phyloP scores from a whole-genome alignment of 495 filamentous ascomycete genomes.

The Antarctomyces pellizariae region DNA sequence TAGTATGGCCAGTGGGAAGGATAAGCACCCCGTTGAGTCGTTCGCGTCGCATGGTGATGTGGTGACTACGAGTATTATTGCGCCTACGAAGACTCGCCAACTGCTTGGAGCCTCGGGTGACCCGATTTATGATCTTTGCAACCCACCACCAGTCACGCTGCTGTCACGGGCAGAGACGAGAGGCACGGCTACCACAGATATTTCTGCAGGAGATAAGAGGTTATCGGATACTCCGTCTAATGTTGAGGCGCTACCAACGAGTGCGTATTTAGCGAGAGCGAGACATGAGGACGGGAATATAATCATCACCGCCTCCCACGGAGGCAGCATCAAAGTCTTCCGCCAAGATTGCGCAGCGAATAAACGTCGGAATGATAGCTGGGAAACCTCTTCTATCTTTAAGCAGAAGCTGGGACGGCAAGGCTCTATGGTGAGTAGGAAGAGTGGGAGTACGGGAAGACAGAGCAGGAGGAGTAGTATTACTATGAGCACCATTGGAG shows the following conservation, averaged over 20 bases:
- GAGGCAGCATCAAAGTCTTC: conserved; percentile 78
- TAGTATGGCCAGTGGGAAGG: conserved; percentile 45
- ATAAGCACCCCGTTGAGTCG: conserved; percentile 60
- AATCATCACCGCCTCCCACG: conserved; percentile 74
- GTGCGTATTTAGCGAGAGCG: conserved; percentile 50
- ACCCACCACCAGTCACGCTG: conserved; percentile 78
- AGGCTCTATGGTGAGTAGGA: no score
- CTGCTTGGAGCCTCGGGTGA: conserved; percentile 62
- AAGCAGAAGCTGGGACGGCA: conserved; percentile 49
- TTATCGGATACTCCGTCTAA: conserved; percentile 23
- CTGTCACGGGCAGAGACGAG: conserved; percentile 41
- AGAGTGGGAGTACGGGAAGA: no score
- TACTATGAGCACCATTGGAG: no score
- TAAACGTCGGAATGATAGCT: conserved; percentile 33
- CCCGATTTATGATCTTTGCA: conserved; percentile 87
- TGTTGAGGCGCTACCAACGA: no score
- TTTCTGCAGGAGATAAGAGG: conserved; percentile 12
- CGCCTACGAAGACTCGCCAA: conserved; percentile 56
- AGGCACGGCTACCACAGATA: conserved; percentile 11
- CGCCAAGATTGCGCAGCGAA: conserved; percentile 68
- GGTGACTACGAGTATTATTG: conserved; percentile 69
- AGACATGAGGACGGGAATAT: conserved; percentile 72
- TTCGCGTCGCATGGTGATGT: conserved; percentile 79
- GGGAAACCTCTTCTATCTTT: conserved; percentile 54
- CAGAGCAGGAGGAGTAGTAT: no score